Base-by-base conservation (phyloP, 208 protist species). In the Entamoeba moshkovskii region DNA sequence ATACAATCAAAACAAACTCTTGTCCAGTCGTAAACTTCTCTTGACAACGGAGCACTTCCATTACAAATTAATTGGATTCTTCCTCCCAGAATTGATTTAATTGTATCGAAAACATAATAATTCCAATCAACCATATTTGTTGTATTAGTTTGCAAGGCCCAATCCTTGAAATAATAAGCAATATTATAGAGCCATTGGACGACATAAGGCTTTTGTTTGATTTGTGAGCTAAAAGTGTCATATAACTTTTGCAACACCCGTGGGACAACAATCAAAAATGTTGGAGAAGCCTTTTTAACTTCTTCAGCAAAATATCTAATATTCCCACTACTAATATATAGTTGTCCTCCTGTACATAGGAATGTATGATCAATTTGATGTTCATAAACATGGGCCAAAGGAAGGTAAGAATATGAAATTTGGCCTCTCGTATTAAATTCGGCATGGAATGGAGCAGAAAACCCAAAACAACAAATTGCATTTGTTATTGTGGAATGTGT, bases 361-460 rank as follows among this genome's bases (percentile, higher is more conserved):
- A 85, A 85, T 1, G 5, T 85, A 29, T 42, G 1, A 44, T 85
- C 3, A 33, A 85, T 85, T 38, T 85, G 5, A 38, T 91, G 47
- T 52, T 94, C 73, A 66, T 93, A 93, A 0, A 93, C 44, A 46
- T 94, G 94, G n/a, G 3, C 33, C 6, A 93, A 46, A 15, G 94
- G 94, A 3, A 94, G 15, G 45, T 42, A 94, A 42, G 33, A 25
- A 33, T 42, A 33, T 38, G 38, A 18, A 3, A 73, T 49, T 46
- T 91, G 47, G 22, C 45, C 33, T 22, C 0, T 45, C 5, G 38
- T 66, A 5, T 33, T 49, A 33, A 25, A 47, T 33, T 49, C 29
- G 4, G 25, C 3, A 4, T 8, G 33, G 22, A 66, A 66, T 45
- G 49, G n/a, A 33, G 47, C 45, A 22, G 1, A 38, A 16, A 45